Conservation (phyloP, 2,329 filamentous ascomycete species). For the Coleophoma eucalyptorum region DNA sequence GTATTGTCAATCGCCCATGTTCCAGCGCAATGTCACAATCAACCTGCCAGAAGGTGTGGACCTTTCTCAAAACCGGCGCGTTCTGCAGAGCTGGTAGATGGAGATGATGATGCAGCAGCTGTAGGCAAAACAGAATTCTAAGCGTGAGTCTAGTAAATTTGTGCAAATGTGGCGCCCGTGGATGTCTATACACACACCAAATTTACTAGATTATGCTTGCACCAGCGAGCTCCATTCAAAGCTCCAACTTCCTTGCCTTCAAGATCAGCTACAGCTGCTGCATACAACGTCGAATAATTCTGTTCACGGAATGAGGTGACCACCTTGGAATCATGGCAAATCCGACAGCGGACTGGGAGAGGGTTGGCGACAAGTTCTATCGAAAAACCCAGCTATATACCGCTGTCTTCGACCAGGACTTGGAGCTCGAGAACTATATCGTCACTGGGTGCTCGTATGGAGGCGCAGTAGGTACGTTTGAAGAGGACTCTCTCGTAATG, state of each 20-base stretch:
- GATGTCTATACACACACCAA: too few species aligned
- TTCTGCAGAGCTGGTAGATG: too few species aligned
- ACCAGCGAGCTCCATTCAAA: too few species aligned
- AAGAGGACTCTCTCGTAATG: too few species aligned
- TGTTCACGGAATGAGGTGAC: neutral
- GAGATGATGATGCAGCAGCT: too few species aligned
- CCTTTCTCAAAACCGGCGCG: too few species aligned
- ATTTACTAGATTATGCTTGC: too few species aligned
- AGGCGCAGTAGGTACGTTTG: conserved; percentile 79
- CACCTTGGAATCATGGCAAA: conserved; percentile 19
- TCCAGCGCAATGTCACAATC: neutral
- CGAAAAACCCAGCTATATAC: conserved; percentile 93
- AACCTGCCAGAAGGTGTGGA: too few species aligned
- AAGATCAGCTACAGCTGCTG: neutral
- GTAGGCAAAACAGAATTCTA: too few species aligned
- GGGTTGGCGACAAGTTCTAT: conserved; percentile 89
- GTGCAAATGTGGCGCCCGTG: too few species aligned
- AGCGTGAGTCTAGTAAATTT: too few species aligned
- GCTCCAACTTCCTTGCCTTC: too few species aligned
- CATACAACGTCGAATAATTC: neutral
- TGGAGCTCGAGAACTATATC: conserved; percentile 93
- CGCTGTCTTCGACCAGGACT: conserved; percentile 84
- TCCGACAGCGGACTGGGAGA: conserved; percentile 78
- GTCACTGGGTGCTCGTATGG: conserved; percentile 90
- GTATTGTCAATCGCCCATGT: conserved; percentile 15